phyloP scores from a whole-genome alignment of 1,284 basidiomycete genomes.

The Boletellus sp. region DNA sequence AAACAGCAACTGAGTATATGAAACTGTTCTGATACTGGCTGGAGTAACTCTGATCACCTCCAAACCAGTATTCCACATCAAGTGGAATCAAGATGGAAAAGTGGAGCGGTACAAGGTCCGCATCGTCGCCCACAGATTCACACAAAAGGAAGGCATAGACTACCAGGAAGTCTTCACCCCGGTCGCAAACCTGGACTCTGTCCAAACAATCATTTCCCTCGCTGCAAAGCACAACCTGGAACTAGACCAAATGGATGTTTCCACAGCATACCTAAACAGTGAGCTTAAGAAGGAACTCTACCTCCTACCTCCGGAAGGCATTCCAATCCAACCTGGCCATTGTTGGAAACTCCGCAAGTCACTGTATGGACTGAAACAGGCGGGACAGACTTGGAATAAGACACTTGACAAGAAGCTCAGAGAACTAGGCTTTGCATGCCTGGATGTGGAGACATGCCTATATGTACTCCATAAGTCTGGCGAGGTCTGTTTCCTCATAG shows the following conservation, averaged over 20 bases:
- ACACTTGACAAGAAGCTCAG: constrained; percentile 1
- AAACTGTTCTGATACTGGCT: not conserved
- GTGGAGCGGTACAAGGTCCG: not conserved
- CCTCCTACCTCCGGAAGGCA: not conserved
- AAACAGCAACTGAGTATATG: not conserved
- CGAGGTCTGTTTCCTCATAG: not conserved
- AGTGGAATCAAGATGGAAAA: not conserved
- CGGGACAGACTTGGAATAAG: constrained; percentile 1
- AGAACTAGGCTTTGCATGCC: not conserved
- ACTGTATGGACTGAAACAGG: constrained; percentile 5
- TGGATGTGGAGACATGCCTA: not conserved
- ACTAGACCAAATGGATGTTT: constrained; percentile 1
- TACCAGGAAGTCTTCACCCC: not conserved
- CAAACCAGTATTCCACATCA: not conserved
- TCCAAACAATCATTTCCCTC: not conserved
- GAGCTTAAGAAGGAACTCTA: not conserved
- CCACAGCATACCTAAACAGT: not conserved
- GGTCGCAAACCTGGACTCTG: not conserved
- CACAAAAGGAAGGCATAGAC: not conserved
- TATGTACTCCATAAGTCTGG: no score
- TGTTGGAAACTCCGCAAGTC: constrained; percentile 1
- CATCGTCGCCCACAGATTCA: not conserved
- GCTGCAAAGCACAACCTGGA: not conserved
- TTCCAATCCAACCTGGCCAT: not conserved
- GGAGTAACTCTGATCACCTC: not conserved